Evolutionary conservation across 352 stramenopile species (phyloP), one percentile per base, ranked within the genome.

Genomic region (Blastocystis sp.): DNA sequence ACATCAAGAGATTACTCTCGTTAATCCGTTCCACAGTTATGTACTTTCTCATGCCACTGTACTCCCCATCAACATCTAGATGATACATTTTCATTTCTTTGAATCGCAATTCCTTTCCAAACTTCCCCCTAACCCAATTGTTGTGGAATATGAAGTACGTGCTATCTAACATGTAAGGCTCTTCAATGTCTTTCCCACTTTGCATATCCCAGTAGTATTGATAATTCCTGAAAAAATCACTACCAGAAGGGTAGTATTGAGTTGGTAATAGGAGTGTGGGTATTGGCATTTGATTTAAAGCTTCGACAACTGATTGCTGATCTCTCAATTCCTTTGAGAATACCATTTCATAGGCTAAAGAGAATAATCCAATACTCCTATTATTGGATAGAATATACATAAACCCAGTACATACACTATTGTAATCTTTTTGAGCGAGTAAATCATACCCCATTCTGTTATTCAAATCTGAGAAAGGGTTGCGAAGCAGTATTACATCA

Each of bases 21-120:
- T 67, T 67, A 7, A 84, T 53, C 19, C 10, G 45, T 14, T 70
- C 61, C 2, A 84, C 11, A 17, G 52, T 40, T 1, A 84, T 19
- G 23, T 70, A 84, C 19, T 64, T 62, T 2, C 23, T 34, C 3
- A 2, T 23, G 2, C 34, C 11, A 66, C 61, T 67, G 3, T 67
- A 67, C 34, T 67, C 61, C 10, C 61, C 61, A 67, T 67, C n/a
- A 7, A 67, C 3, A 67, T 67, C 61, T 14, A 67, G 21, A 11
- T 11, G 9, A 23, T 67, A 67, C 61, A 67, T 41, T 14, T 67
- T 28, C 61, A 67, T 67, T 19, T 67, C 61, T 23, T 67, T 67
- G 34, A 67, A 67, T 40, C 61, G 61, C n/a, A 41, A 11, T 23
- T 67, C 61, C 61, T 67, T 67, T 19, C n/a, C n/a, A 14, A 41